Percentiles rank a stretch among this genome's conserved stretches.
phyloP scores from a whole-genome alignment of 2,329 filamentous ascomycete species.

The Dryadomyces quercus-mongolicae region DNA sequence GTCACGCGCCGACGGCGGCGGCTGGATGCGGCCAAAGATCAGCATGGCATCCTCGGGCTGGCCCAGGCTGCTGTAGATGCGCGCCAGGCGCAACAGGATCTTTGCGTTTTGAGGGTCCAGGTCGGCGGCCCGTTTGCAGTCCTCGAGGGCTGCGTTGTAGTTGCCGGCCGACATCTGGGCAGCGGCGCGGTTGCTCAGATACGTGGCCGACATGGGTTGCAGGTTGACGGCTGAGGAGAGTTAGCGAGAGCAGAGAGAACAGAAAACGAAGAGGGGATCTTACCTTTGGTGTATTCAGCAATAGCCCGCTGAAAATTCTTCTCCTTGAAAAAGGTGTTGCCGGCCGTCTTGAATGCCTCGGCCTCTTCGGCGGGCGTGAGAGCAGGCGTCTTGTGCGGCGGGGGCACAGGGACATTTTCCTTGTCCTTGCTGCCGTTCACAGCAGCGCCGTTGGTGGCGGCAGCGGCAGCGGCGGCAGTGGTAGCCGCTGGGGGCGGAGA shows the following conservation, averaged over 20 bases:
- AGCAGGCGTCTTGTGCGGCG: constrained; percentile 57
- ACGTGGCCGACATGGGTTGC: constrained; percentile 75
- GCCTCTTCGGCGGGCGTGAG: constrained; percentile 62
- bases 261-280: constrained; percentile 8
- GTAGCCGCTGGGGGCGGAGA: constrained; percentile 14
- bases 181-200: constrained; percentile 88
- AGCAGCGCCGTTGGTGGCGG: constrained; percentile 23
- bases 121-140: constrained; percentile 71
- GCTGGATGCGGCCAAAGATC: constrained; percentile 69
- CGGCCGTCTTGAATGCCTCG: constrained; percentile 81
- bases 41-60: constrained; percentile 76
- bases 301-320: constrained; percentile 82
- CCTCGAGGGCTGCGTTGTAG: constrained; percentile 70
- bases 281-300: constrained; percentile 91
- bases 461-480: constrained; percentile 17
- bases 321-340: constrained; percentile 96
- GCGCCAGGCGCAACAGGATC: constrained; percentile 74
- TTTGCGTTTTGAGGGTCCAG: constrained; percentile 80
- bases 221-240: constrained; percentile 63
- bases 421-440: constrained; percentile 15
- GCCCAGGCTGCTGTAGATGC: constrained; percentile 80
- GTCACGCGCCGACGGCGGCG: constrained; percentile 74
- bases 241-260: not conserved
- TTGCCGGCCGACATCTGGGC: constrained; percentile 82
- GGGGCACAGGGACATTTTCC: constrained; percentile 44